phyloP scores from a whole-genome alignment of 2,329 filamentous ascomycete genomes.

The Fusarium sublunatum region DNA sequence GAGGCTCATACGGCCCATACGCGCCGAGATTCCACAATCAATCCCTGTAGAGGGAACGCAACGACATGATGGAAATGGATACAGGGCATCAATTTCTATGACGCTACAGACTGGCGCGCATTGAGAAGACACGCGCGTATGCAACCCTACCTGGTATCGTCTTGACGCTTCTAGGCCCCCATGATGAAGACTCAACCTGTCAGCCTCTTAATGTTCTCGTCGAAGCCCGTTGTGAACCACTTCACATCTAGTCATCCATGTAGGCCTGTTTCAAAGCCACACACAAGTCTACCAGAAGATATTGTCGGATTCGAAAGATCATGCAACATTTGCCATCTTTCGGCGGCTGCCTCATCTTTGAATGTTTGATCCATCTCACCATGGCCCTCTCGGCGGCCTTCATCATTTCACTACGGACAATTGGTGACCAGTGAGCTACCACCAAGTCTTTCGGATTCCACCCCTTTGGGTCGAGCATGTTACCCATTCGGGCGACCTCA shows the following conservation, averaged over 20 bases:
- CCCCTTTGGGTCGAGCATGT: constrained; percentile 30
- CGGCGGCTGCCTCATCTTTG: constrained; percentile 1
- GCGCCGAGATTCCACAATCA: background rate
- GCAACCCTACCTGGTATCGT: constrained; percentile 8
- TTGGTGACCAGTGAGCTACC: constrained; percentile 1
- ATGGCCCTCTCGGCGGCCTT: constrained; percentile 20
- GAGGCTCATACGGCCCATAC: background rate
- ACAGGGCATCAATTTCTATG: background rate
- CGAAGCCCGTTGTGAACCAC: background rate
- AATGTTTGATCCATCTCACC: constrained; percentile 35
- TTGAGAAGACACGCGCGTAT: constrained; percentile 21
- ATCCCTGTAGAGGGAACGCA: background rate
- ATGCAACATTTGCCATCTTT: background rate
- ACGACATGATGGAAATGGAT: constrained; percentile 2
- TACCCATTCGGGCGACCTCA: constrained; percentile 40
- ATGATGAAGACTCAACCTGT: constrained; percentile 1
- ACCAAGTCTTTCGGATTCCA: constrained; percentile 19
- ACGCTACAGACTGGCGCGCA: constrained; percentile 13
- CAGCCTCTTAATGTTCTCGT: background rate
- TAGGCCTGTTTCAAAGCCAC: background rate
- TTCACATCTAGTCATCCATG: background rate
- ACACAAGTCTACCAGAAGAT: background rate
- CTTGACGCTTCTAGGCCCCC: constrained; percentile 13
- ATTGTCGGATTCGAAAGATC: background rate
- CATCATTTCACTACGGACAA: constrained; percentile 7